Evolutionary conservation across 75 land plant genomes (phyloP), one percentile per base, ranked within the genome.

Genomic region (Picea sitchensis): DNA sequence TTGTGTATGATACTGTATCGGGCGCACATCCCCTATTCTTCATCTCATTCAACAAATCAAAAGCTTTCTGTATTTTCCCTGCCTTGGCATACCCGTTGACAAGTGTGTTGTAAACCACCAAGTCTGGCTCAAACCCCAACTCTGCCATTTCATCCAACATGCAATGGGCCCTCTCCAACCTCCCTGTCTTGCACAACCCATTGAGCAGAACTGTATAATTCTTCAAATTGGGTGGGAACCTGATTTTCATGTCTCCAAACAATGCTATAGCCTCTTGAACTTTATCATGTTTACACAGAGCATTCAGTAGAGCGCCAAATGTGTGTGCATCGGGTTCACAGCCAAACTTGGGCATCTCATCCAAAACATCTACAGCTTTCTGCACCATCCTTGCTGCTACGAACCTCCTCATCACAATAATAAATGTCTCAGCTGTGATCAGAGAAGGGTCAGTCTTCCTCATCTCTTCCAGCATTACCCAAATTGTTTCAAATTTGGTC

Each of bases 151-250:
- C 84, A 14, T 84, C 81, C 61, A 95, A 76, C n/a, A 95, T 80
- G 71, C 73, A 67, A 32, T 88, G 86, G 14, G 98, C 98, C 82
- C 91, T 90, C 73, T 84, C 77, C 14, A 95, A 63, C 85, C 89
- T 91, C 47, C 95, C 91, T 74, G 80, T 87, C 78, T 74, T 83
- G 80, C 95, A 95, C 88, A 90, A 91, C 44, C 95, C 97, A 61
- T 94, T 85, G 36, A 94, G 67, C 79, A 94, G 59, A 14, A 88
- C 81, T 21, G 88, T 88, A 76, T 90, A 92, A 87, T 86, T 85
- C 81, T 78, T 88, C 13, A 92, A 30, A 67, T 30, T 83, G 1
- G 90, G 92, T 13, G 73, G 80, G 57, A 92, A 92, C 63, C 83
- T 57, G 30, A 68, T 15, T 13, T 84, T 65, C 91, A 92, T 90